Evolutionary conservation across 148 eudicot genomes (phyloP).

Genomic region (Simmondsia chinensis): DNA sequence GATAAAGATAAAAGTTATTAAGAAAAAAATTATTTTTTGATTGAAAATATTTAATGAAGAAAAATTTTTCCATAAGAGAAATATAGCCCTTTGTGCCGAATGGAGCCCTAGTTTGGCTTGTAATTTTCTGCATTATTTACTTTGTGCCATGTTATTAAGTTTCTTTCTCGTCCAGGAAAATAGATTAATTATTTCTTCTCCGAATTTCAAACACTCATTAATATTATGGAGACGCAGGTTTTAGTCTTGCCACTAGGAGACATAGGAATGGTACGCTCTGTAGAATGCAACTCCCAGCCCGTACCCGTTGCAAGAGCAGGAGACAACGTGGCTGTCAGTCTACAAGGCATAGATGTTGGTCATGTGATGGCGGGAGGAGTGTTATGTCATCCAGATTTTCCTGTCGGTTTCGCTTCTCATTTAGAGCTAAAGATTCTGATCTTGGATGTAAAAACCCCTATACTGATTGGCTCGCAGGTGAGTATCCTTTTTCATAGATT

Average conservation of each 20-base stretch:
- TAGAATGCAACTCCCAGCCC: constrained; percentile 68
- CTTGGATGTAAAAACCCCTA: constrained; percentile 63
- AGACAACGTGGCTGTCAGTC: constrained; percentile 68
- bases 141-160: no score
- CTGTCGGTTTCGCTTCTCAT: constrained; percentile 59
- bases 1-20: no score
- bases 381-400: constrained; percentile 90
- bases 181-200: no score
- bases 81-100: no score
- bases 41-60: no score
- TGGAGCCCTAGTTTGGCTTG: no score
- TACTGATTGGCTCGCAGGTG: constrained; percentile 84
- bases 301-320: constrained; percentile 86
- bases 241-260: constrained; percentile 83
- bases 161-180: no score
- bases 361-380: constrained; percentile 78
- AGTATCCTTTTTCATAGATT: background rate
- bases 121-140: no score
- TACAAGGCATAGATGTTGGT: constrained; percentile 63
- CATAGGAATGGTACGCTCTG: constrained; percentile 55
- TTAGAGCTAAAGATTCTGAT: constrained; percentile 80
- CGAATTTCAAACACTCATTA: no score
- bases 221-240: constrained; percentile 34
- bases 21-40: no score
- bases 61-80: no score